These are phyloP conservation scores for Fonsecaea pedrosoi DNA, from an alignment of 2,329 filamentous ascomycete species.

Conservation along the genomic window DNA sequence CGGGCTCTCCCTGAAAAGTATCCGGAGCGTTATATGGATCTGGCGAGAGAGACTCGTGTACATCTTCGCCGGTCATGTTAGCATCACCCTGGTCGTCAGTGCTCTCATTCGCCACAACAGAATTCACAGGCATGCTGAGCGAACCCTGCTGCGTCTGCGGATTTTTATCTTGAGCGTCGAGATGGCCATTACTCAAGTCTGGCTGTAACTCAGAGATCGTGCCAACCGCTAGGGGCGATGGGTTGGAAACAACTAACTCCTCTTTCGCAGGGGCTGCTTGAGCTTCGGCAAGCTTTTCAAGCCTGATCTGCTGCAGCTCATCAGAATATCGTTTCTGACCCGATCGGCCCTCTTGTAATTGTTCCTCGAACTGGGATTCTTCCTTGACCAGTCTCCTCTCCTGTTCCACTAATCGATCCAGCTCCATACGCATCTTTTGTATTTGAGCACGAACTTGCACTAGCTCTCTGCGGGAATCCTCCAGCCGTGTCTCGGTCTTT, in stretches of 20 bases:
- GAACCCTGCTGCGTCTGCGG: neutral
- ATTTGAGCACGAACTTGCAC: conserved; percentile 41
- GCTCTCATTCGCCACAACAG: neutral
- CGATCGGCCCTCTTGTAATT: conserved; percentile 49
- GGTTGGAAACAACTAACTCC: neutral
- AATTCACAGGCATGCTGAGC: neutral
- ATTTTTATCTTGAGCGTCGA: neutral
- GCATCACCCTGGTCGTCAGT: neutral
- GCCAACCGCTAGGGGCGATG: neutral
- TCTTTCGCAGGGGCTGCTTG: conserved; percentile 12
- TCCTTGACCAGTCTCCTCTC: conserved; percentile 53
- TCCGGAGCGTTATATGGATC: neutral
- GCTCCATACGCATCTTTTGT: conserved; percentile 16
- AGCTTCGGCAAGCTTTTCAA: conserved; percentile 49
- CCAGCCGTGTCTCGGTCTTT: conserved; percentile 46
- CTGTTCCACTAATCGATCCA: conserved; percentile 41
- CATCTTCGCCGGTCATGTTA: neutral
- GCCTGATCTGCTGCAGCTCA: conserved; percentile 57
- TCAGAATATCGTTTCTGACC: conserved; percentile 53
- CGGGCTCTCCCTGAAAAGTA: neutral
- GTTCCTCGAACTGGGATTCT: conserved; percentile 51
- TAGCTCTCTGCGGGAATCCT: conserved; percentile 46
- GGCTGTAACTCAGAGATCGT: neutral
- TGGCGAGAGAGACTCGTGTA: neutral
- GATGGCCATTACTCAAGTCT: conserved; percentile 12